Conservation (phyloP, 495 filamentous ascomycete genomes). For the Melanomma pulvis-pyrius region DNA sequence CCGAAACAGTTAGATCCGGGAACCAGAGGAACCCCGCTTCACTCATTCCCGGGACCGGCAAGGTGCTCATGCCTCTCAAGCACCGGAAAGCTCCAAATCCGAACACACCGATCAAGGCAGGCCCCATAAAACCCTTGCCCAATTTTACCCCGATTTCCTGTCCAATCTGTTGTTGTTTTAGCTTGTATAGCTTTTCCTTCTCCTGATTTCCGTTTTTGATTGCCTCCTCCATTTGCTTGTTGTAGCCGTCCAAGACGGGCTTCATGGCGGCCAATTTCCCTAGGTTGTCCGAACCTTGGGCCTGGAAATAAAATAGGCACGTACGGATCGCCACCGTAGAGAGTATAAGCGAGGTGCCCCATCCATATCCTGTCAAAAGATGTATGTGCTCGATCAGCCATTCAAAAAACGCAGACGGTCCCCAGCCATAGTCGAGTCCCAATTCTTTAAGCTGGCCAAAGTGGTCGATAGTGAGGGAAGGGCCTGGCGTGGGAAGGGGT, state of each 20-base stretch:
- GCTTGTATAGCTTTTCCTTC: slow-evolving; percentile 47
- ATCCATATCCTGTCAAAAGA: slow-evolving; percentile 70
- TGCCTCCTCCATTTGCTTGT: slow-evolving; percentile 53
- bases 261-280: slow-evolving; percentile 57
- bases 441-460: slow-evolving; percentile 82
- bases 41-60: slow-evolving; percentile 80
- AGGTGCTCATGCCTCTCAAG: slow-evolving; percentile 67
- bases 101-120: slow-evolving; percentile 67
- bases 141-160: slow-evolving; percentile 56
- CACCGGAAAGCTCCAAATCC: slow-evolving; percentile 80
- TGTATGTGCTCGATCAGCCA: slow-evolving; percentile 80
- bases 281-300: slow-evolving; percentile 60
- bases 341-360: slow-evolving; percentile 75
- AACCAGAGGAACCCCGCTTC: slow-evolving; percentile 76
- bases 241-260: slow-evolving; percentile 53
- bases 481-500: neutral
- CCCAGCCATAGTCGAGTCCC: slow-evolving; percentile 85
- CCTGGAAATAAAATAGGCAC: slow-evolving; percentile 63
- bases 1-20: slow-evolving; percentile 71
- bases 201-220: slow-evolving; percentile 46
- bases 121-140: slow-evolving; percentile 54
- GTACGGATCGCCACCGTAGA: slow-evolving; percentile 67
- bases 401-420: slow-evolving; percentile 69
- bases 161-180: slow-evolving; percentile 56
- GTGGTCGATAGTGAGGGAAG: slow-evolving; percentile 59